These are phyloP conservation scores for Mucor saturninus DNA, from an alignment of 371 early-diverging fungal species.

Conservation along the genomic window DNA sequence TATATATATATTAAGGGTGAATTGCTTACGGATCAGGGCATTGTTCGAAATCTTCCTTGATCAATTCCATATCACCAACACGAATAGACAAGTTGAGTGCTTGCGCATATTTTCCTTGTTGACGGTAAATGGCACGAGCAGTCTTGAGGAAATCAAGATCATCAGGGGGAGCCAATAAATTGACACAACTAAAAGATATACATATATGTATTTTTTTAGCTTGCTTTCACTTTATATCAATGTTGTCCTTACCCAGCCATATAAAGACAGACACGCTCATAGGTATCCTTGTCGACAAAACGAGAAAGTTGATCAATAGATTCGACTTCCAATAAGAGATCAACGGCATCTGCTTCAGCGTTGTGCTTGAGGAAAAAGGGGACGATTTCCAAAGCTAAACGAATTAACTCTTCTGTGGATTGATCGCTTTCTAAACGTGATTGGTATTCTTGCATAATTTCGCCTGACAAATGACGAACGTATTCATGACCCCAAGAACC, in stretches of 20 bases:
- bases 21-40: slow-evolving; percentile 80
- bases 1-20: not conserved
- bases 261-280: slow-evolving; percentile 94
- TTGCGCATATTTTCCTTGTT: slow-evolving; percentile 79
- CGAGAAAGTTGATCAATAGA: slow-evolving; percentile 74
- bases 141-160: slow-evolving; percentile 85
- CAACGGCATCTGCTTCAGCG: slow-evolving; percentile 97
- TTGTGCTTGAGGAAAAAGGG: slow-evolving; percentile 93
- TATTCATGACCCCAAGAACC: slow-evolving; percentile 99
- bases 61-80: slow-evolving; percentile 80
- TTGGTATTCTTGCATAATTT: slow-evolving; percentile 87
- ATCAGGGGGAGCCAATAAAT: slow-evolving; percentile 89
- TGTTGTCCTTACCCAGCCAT: slow-evolving; percentile 73
- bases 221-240: too few relatives aligned
- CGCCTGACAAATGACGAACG: slow-evolving; percentile 92
- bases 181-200: slow-evolving; percentile 75
- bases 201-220: not conserved
- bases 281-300: slow-evolving; percentile 91
- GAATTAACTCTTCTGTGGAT: slow-evolving; percentile 67
- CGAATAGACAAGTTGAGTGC: slow-evolving; percentile 87
- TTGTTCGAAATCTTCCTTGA: slow-evolving; percentile 88
- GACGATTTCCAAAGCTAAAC: slow-evolving; percentile 82
- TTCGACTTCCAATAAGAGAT: slow-evolving; percentile 91
- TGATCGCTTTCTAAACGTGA: slow-evolving; percentile 64
- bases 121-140: slow-evolving; percentile 89